Base-by-base conservation (phyloP, 2,329 filamentous ascomycete species). In the Cordyceps cateniannulata region DNA sequence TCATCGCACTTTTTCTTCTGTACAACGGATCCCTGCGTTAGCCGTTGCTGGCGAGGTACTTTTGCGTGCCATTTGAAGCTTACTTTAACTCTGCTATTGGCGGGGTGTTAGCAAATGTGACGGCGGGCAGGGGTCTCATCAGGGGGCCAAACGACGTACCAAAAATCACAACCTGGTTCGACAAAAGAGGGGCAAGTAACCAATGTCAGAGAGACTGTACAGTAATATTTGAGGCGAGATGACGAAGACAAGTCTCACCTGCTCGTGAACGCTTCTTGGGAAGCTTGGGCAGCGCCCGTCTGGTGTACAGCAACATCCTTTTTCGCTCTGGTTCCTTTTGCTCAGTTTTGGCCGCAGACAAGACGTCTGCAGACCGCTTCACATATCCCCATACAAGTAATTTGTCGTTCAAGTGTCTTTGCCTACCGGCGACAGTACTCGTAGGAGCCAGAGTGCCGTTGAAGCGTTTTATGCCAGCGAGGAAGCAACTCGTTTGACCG, bases 1-100 rank as follows among this genome's bases (percentile, higher is more conserved):
- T 84, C 81, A 66, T 84, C 79, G 65, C 81, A 84, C 71, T 84
- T 84, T 69, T 84, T 84, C 69, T 84, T 84, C 81, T 84, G 62
- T 7, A 16, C 3, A 12, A 14, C 3, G n/a, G n/a, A 25, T 6
- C 9, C 22, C 44, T 25, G 44, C 22, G 22, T 47, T 22, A 47
- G 22, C 3, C 5, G 1, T 25, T 24, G 9, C 10, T 12, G 7
- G 44, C 6, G 22, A 14, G 44, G 22, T 25, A 12, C 10, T 25
- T 47, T 7, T 27, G 16, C 6, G 32, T 12, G 32, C 4, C 16
- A 12, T 2, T 12, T 44, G 40, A n/a, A 42, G 57, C 45, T 64
- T 76, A 82, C 81, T 76, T 83, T 83, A 69, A 82, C 80, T 69
- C 82, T 83, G 65, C 81, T 83, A 58, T 50, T 60, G 45, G 56